Evolutionary conservation across 192 early-diverging fungal species (phyloP).

Genomic region (Backusella parvicylindrica): DNA sequence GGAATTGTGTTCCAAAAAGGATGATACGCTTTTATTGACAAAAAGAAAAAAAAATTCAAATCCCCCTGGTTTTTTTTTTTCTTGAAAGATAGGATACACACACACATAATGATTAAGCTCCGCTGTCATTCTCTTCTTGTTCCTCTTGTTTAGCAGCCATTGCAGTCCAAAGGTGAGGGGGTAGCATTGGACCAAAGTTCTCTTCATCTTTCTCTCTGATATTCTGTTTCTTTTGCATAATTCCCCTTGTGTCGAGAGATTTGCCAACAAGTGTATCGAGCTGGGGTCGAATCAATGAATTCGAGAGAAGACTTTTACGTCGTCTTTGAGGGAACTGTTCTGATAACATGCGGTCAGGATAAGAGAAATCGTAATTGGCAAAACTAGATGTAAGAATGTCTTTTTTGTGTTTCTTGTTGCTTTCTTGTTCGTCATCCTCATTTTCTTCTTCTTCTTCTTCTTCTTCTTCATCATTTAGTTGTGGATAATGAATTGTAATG

Average conservation of each 20-base stretch:
- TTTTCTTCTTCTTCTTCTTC: neutral
- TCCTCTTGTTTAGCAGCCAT: neutral
- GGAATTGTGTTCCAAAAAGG: neutral
- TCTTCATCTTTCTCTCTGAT: neutral
- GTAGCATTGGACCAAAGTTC: neutral
- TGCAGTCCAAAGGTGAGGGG: neutral
- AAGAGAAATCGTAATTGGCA: slow-evolving; percentile 11
- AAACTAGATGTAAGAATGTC: neutral
- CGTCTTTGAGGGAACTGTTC: slow-evolving; percentile 1
- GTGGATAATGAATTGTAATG: slow-evolving; percentile 5
- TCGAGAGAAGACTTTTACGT: neutral
- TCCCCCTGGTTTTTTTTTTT: neutral
- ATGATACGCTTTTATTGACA: neutral
- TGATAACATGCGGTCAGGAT: slow-evolving; percentile 8
- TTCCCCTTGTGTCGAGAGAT: slow-evolving; percentile 6
- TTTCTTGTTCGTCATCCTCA: neutral
- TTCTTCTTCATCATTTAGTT: neutral
- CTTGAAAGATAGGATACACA: no score
- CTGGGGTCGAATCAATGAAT: neutral
- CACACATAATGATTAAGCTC: no score
- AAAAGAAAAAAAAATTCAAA: neutral
- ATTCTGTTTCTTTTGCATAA: neutral
- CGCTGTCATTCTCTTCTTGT: neutral
- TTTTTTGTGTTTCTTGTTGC: neutral
- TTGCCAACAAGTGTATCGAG: slow-evolving; percentile 5